A percentile compares a stretch with the other conserved stretches of the same genome.
phyloP scores from a whole-genome alignment of 83 land plant species.

The Diphasiastrum complanatum region DNA sequence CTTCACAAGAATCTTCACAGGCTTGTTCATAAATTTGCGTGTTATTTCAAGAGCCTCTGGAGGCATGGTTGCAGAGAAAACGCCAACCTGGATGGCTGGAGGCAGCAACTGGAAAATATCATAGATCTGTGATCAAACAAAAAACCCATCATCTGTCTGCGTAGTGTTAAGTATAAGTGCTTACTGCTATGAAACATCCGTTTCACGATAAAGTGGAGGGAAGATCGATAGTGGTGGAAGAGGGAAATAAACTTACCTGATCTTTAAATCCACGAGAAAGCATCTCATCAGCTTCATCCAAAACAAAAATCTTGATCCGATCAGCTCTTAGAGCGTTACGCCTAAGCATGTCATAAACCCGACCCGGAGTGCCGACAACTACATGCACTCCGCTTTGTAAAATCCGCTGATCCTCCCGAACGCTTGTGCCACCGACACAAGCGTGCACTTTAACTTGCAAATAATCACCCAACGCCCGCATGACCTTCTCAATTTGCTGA shows the following conservation, averaged over 20 bases:
- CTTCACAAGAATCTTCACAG: slow-evolving; percentile 53
- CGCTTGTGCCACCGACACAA: slow-evolving; percentile 66
- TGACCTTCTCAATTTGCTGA: slow-evolving; percentile 55
- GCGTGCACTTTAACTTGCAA: slow-evolving; percentile 75
- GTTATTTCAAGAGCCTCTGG: slow-evolving; percentile 54
- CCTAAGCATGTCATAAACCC: slow-evolving; percentile 55
- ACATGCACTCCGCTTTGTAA: slow-evolving; percentile 56
- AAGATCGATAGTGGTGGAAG: not conserved
- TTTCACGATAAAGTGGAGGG: not conserved
- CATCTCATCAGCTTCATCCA: slow-evolving; percentile 74
- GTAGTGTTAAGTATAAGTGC: not conserved
- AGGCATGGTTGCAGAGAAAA: slow-evolving; percentile 57
- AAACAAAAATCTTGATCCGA: slow-evolving; percentile 47
- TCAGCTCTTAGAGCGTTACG: slow-evolving; percentile 47
- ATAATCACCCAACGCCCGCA: slow-evolving; percentile 69
- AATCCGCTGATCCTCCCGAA: slow-evolving; percentile 46
- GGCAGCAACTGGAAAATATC: slow-evolving; percentile 56
- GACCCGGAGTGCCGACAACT: slow-evolving; percentile 65
- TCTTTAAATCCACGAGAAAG: slow-evolving; percentile 60
- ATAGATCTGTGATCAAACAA: slow-evolving; percentile 29
- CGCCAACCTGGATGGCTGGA: slow-evolving; percentile 40
- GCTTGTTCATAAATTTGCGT: slow-evolving; percentile 53
- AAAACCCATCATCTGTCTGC: not conserved
- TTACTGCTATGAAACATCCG: not conserved
- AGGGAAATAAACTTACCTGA: slow-evolving; percentile 46